Evolutionary conservation across 2,329 filamentous ascomycete species (phyloP).

Genomic region (Ceratocystis eucalypticola): DNA sequence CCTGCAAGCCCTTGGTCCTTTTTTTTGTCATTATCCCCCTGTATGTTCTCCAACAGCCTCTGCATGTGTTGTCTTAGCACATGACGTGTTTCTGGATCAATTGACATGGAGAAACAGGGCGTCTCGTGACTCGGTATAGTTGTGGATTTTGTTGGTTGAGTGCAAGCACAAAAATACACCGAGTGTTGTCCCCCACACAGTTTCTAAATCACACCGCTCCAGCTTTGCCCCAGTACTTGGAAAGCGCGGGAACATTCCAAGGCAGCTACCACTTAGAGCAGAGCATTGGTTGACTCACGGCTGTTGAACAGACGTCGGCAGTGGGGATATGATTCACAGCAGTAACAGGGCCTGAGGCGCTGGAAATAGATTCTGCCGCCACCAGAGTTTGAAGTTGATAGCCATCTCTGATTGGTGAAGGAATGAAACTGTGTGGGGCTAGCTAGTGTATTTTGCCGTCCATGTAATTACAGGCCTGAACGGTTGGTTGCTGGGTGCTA

Average conservation of each 20-base stretch:
- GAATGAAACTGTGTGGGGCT: too few species aligned
- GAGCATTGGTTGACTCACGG: background rate
- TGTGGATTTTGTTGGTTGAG: background rate
- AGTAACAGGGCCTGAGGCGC: background rate
- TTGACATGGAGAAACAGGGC: conserved; percentile 1
- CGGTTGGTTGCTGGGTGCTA: background rate
- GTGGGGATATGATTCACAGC: background rate
- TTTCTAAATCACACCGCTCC: background rate
- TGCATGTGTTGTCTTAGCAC: conserved; percentile 6
- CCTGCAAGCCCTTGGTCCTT: too few species aligned
- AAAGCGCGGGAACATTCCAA: background rate
- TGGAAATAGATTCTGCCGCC: conserved; percentile 1
- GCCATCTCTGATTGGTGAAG: too few species aligned
- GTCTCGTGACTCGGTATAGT: background rate
- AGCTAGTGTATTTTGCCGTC: too few species aligned
- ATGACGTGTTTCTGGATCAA: conserved; percentile 2
- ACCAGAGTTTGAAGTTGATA: background rate
- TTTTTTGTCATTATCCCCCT: background rate
- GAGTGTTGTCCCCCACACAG: background rate
- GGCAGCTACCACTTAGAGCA: background rate
- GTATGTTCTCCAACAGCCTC: background rate
- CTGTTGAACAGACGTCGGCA: background rate
- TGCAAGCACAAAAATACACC: background rate
- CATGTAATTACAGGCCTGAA: background rate
- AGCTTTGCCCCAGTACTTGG: background rate